Evolutionary conservation across 2,329 filamentous ascomycete genomes (phyloP), one percentile per base, ranked within the genome.

Genomic region (Penicillium digitatum): DNA sequence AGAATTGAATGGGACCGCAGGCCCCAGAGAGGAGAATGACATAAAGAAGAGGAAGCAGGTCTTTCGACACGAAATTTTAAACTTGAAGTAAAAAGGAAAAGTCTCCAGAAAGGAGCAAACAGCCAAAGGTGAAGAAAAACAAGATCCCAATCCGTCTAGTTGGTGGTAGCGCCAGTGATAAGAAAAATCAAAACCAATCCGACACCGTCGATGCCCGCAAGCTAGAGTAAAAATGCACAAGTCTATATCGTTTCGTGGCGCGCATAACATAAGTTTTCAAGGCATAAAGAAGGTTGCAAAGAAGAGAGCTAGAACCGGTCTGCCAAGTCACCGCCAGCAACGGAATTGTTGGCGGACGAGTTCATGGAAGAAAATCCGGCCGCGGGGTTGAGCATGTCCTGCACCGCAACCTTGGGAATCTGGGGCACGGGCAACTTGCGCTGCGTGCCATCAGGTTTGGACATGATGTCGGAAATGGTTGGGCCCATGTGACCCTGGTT

Each of bases 401-500:
- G 88, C 5, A 95, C 87, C 2, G 88, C 88, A 40, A 95, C 88
- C 73, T 94, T 94, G 52, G 90, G 90, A 3, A 92, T 83, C 74
- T 93, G 89, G 6, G 91, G 91, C 16, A 96, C 89, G 0, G 93
- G 93, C 18, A 97, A 80, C 74, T 97, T 97, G 65, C 93, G 81
- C 76, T 94, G 89, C 24, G 88, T 87, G 35, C 90, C 90, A 61
- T 96, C 92, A 1, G 90, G 83, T 63, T 88, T 87, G 69, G 88
- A 90, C 78, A 97, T 94, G 68, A 97, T 97, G 72, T 97, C 93
- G 56, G 87, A 89, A 65, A 97, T 87, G 37, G 90, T 88, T 55
- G 95, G 83, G 38, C 91, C 91, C 53, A 80, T 83, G 64, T 82
- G 78, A 52, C 80, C 77, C 66, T 76, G 79, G 49, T 71, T 76